These are phyloP conservation scores for Capronia americana DNA, from an alignment of 2,329 filamentous ascomycete species.

Conservation along the genomic window DNA sequence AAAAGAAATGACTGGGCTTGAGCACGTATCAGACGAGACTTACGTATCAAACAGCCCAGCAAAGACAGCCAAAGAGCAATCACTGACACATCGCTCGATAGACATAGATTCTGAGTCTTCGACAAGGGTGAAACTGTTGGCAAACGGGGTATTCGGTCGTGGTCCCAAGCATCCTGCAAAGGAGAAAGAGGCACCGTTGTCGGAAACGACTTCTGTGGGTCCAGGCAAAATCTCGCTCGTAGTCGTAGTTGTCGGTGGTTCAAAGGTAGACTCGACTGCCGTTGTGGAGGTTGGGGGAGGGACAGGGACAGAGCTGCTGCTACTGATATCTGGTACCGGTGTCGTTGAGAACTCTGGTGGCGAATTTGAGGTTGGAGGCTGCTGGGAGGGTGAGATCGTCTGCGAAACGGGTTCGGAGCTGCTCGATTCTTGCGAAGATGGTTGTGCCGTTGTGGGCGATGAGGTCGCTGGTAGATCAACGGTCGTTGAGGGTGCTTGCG, in stretches of 20 bases:
- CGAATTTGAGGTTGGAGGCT: neutral
- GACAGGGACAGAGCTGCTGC: neutral
- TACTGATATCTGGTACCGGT: neutral
- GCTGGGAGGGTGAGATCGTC: neutral
- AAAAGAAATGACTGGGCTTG: neutral
- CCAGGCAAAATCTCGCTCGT: slow-evolving; percentile 16
- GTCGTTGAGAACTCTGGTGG: neutral
- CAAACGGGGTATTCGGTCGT: slow-evolving; percentile 19
- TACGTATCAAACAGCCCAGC: slow-evolving; percentile 30
- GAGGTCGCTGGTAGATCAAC: neutral
- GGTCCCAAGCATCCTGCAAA: slow-evolving; percentile 36
- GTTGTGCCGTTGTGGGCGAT: neutral
- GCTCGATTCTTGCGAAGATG: neutral
- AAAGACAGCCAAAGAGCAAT: slow-evolving; percentile 21
- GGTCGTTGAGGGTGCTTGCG: neutral
- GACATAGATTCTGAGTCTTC: slow-evolving; percentile 31
- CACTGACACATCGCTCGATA: slow-evolving; percentile 28
- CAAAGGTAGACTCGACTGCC: neutral
- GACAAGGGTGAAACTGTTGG: slow-evolving; percentile 26
- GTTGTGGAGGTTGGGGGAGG: neutral
- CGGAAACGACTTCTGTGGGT: slow-evolving; percentile 17
- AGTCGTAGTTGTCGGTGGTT: neutral
- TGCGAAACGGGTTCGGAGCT: neutral
- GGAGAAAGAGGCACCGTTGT: slow-evolving; percentile 22
- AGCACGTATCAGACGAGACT: slow-evolving; percentile 1